phyloP scores from a whole-genome alignment of 2,329 filamentous ascomycete genomes.

The Cordyceps cateniannulata region DNA sequence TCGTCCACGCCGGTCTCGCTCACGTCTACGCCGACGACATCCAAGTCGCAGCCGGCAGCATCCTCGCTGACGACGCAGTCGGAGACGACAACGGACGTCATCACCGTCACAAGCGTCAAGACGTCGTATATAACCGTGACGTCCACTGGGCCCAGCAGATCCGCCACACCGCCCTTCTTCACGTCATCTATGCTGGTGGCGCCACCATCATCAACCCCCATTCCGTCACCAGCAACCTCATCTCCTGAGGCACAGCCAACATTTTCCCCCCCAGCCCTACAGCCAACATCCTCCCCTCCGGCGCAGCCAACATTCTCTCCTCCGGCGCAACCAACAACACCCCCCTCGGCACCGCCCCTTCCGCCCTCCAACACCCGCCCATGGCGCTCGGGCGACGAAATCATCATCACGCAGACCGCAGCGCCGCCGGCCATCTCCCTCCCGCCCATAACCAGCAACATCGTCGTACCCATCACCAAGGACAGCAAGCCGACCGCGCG shows the following conservation, averaged over 20 bases:
- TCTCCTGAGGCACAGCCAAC: not conserved
- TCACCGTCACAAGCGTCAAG: not conserved
- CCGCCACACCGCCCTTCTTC: not conserved
- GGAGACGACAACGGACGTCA: not conserved
- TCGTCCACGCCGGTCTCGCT: not conserved
- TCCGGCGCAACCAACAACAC: no score
- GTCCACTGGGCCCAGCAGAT: not conserved
- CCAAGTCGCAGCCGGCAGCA: not conserved
- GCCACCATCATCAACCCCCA: not conserved
- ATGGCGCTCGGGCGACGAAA: not conserved
- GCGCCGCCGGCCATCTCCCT: not conserved
- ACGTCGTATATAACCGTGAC: not conserved
- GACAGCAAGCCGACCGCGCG: not conserved
- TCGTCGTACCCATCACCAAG: not conserved
- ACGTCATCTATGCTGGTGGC: not conserved
- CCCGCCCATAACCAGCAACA: not conserved
- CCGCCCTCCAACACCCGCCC: not conserved
- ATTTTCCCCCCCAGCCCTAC: not conserved
- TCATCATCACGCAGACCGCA: constrained; percentile 17
- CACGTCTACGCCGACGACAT: not conserved
- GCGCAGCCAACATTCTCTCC: no score
- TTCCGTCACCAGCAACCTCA: no score
- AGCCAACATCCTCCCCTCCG: not conserved
- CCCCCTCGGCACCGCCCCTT: not conserved
- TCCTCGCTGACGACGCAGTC: not conserved